Evolutionary conservation across 1,284 basidiomycete genomes (phyloP).

Genomic region (Sanghuangporus sanghuang): DNA sequence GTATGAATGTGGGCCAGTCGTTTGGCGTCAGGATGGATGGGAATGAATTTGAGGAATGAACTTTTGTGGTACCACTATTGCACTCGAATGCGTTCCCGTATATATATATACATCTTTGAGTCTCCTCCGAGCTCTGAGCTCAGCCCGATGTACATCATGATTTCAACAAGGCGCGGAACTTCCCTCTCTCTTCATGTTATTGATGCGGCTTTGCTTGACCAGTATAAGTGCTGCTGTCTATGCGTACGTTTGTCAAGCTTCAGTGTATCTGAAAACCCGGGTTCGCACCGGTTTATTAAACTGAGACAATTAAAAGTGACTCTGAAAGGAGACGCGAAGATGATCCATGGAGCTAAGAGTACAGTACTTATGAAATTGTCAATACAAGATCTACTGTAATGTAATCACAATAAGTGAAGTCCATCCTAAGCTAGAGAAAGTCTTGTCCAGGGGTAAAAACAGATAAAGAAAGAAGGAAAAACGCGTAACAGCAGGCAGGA

Average conservation of each 20-base stretch:
- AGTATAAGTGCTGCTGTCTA: background rate
- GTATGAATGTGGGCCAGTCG: constrained; percentile 75
- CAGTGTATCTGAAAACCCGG: background rate
- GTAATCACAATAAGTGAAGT: no score
- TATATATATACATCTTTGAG: no score
- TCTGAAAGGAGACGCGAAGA: background rate
- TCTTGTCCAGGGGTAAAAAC: no score
- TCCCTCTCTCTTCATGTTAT: no score
- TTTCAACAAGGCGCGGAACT: no score
- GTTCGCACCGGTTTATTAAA: background rate
- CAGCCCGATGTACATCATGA: no score
- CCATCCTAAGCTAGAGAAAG: no score
- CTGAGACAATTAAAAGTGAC: background rate
- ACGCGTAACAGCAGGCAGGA: no score
- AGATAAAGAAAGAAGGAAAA: no score
- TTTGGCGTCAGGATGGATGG: constrained; percentile 82
- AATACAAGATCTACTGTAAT: background rate
- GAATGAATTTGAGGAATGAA: constrained; percentile 39
- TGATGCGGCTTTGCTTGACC: background rate
- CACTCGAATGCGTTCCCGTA: background rate
- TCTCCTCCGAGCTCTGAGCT: no score
- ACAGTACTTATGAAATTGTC: background rate
- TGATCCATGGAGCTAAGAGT: background rate
- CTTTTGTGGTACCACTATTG: no score
- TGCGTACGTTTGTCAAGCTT: background rate